These are phyloP conservation scores for Annulohypoxylon moriforme DNA, from an alignment of 495 filamentous ascomycete genomes.

Conservation along the genomic window DNA sequence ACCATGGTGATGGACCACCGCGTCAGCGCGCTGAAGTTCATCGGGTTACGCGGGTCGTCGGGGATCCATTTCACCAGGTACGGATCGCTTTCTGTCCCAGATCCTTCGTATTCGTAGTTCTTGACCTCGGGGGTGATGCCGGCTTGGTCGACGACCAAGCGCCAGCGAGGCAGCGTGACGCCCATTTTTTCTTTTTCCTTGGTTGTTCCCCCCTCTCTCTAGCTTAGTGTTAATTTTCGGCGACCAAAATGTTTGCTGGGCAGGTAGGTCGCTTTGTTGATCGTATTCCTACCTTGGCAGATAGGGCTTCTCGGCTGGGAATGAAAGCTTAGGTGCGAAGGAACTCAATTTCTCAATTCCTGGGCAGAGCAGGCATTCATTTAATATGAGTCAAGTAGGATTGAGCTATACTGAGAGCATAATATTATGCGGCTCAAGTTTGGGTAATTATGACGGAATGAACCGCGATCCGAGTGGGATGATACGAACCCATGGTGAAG, in stretches of 20 bases:
- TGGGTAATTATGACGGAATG: conserved; percentile 6
- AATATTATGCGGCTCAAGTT: background rate
- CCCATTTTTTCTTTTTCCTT: background rate
- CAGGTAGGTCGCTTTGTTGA: background rate
- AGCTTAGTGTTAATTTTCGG: background rate
- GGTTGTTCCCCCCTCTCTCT: background rate
- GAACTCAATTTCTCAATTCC: background rate
- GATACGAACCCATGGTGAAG: background rate
- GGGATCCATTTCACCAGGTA: conserved; percentile 8
- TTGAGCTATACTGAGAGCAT: background rate
- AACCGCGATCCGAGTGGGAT: background rate
- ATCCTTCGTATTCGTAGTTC: conserved; percentile 2
- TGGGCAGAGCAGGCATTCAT: background rate
- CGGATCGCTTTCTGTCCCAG: background rate
- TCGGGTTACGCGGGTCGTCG: conserved; percentile 9
- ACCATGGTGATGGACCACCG: background rate
- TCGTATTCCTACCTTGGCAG: background rate
- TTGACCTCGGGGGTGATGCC: conserved; percentile 1
- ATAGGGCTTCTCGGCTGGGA: background rate
- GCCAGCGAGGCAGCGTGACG: background rate
- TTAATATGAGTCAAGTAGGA: background rate
- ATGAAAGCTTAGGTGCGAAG: background rate
- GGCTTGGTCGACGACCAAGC: conserved; percentile 6
- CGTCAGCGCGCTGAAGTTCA: conserved; percentile 6
- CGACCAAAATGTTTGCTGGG: background rate